These are phyloP conservation scores for Astathelohania contejeani DNA, from an alignment of 371 early-diverging fungal species.

Conservation along the genomic window DNA sequence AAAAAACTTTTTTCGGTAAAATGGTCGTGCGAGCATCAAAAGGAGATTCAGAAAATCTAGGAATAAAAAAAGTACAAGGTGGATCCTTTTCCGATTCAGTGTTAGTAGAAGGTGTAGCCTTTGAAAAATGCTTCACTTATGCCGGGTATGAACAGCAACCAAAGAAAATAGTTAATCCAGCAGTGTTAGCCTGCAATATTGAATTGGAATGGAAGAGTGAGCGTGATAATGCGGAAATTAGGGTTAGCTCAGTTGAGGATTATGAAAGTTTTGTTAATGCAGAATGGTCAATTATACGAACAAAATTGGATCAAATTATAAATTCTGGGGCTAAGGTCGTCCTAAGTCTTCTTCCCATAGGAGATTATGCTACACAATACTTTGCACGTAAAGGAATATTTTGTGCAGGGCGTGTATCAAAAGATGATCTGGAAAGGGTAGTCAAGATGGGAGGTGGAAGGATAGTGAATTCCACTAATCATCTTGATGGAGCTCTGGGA, in stretches of 20 bases:
- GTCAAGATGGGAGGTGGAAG: slow-evolving; percentile 81
- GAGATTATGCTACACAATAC: slow-evolving; percentile 98
- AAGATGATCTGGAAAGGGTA: slow-evolving; percentile 76
- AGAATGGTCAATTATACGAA: slow-evolving; percentile 95
- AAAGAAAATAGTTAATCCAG: slow-evolving; percentile 78
- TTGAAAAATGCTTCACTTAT: slow-evolving; percentile 98
- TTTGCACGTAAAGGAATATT: slow-evolving; percentile 97
- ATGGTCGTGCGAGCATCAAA: slow-evolving; percentile 94
- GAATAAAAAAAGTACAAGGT: slow-evolving; percentile 85
- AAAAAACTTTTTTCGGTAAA: slow-evolving; percentile 85
- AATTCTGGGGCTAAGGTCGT: slow-evolving; percentile 94
- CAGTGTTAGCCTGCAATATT: slow-evolving; percentile 78
- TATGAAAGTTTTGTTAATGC: slow-evolving; percentile 98
- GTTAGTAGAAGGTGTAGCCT: slow-evolving; percentile 86
- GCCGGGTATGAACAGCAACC: slow-evolving; percentile 99
- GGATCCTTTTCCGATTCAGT: slow-evolving; percentile 91
- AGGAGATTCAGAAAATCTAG: slow-evolving; percentile 40
- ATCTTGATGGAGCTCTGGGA: slow-evolving; percentile 54
- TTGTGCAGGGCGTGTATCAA: slow-evolving; percentile 91
- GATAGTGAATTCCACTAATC: slow-evolving; percentile 38
- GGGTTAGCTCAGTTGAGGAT: slow-evolving; percentile 77
- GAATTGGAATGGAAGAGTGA: slow-evolving; percentile 98
- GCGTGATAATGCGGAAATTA: slow-evolving; percentile 97
- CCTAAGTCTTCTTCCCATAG: slow-evolving; percentile 89
- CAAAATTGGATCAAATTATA: slow-evolving; percentile 87